Evolutionary conservation across 2,329 filamentous ascomycete genomes (phyloP), one percentile per base, ranked within the genome.

Genomic region (Juglanconis oblonga): DNA sequence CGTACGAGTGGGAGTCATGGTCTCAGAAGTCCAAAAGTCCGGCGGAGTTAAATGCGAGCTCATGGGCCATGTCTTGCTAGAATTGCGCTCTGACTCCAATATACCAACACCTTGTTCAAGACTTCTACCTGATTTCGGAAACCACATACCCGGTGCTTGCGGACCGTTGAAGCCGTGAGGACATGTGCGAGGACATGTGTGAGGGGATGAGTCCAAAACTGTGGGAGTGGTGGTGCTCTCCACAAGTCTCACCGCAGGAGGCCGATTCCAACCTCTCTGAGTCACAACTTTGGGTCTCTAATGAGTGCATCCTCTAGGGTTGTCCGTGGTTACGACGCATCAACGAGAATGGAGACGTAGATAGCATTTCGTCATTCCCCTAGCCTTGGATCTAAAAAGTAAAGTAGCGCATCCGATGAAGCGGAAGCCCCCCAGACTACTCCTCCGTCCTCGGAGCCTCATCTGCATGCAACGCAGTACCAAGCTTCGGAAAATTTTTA

Each of bases 321-420:
- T 7, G 9, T 24, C 17, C n/a, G 44, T 29, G 44, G 17, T 47
- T 4, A 47, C 44, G n/a, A 47, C 44, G 11, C 38, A 47, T 29
- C n/a, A 4, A 47, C 44, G 24, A 47, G 24, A 17, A 29, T n/a
- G 9, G 14, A 24, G 44, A 24, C 5, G 4, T 6, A 17, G 14
- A 17, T 29, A 24, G 24, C 24, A 24, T 47, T 14, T 53, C 42
- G 55, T 61, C 59, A 58, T 51, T 61, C 54, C 59, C 59, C 54
- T 55, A 54, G 52, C 38, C 17, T 17, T 44, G 29, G 44, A 58
- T 58, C 58, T 42, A 42, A 11, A 42, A 24, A 24, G 24, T 24
- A 24, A 53, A 57, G 40, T 60, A 51, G 48, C 59, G 55, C 53
- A 58, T 42, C 51, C 45, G 45, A 36, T 58, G 36, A 42, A 55